phyloP scores from a whole-genome alignment of 2,329 filamentous ascomycete species.

The Cryphonectria japonica region DNA sequence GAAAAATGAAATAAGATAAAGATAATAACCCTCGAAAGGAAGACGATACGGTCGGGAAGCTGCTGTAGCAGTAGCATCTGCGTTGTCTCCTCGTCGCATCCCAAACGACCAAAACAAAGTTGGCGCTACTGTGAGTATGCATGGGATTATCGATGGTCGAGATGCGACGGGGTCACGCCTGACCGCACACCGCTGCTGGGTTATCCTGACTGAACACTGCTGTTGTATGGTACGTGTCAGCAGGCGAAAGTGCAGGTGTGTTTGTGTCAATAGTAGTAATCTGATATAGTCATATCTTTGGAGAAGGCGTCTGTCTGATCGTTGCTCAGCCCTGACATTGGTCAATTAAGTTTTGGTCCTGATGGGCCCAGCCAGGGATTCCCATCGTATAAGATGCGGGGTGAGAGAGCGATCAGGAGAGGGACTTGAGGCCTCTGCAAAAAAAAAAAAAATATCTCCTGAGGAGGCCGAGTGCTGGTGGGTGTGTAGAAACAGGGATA shows the following conservation, averaged over 20 bases:
- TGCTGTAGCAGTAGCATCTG: not conserved
- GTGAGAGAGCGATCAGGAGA: not conserved
- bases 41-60: not conserved
- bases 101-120: not conserved
- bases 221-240: not conserved
- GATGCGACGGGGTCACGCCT: not conserved
- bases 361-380: not conserved
- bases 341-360: conserved; percentile 8
- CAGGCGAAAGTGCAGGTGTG: not conserved
- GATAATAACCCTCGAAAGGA: not conserved
- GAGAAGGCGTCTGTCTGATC: not conserved
- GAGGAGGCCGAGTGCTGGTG: not conserved
- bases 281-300: not conserved
- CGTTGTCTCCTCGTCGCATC: not conserved
- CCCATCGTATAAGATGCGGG: not conserved
- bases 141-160: not conserved
- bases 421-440: not conserved
- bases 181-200: not conserved
- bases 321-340: not conserved
- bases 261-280: not conserved
- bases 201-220: not conserved
- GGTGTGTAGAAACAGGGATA: not conserved
- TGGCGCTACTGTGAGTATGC: not conserved
- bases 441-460: not conserved
- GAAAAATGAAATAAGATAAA: not conserved